phyloP scores from a whole-genome alignment of 441 rosid genomes.

The Daphne laureola region DNA sequence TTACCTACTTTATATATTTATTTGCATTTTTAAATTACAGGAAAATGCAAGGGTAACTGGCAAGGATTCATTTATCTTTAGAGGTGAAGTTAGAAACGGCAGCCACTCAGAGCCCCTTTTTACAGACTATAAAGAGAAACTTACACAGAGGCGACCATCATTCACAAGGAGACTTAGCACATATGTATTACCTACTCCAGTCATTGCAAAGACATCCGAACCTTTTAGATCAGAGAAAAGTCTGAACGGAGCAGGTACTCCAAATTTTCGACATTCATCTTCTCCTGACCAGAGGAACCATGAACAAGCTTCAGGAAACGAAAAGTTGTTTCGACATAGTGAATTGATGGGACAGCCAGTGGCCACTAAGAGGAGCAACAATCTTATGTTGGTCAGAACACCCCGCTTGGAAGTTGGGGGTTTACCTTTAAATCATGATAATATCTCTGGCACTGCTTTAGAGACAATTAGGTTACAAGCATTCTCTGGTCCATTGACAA shows the following conservation, averaged over 20 bases:
- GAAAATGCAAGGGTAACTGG: constrained; percentile 30
- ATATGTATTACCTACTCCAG: constrained; percentile 63
- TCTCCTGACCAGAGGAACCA: constrained; percentile 32
- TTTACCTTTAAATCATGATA: constrained; percentile 31
- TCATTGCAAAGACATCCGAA: constrained; percentile 39
- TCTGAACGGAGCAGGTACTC: constrained; percentile 20
- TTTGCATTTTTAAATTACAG: constrained; percentile 27
- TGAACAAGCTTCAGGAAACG: constrained; percentile 28
- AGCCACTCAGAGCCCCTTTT: constrained; percentile 62
- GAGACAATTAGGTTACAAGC: constrained; percentile 45
- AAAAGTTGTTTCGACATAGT: constrained; percentile 32
- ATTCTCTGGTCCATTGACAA: constrained; percentile 52
- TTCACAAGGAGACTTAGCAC: constrained; percentile 46
- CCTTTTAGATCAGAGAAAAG: constrained; percentile 29
- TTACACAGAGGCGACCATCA: constrained; percentile 33
- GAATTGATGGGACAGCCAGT: constrained; percentile 25
- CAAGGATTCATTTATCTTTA: constrained; percentile 33
- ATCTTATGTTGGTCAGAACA: constrained; percentile 22
- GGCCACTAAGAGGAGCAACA: constrained; percentile 56
- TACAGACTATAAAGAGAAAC: constrained; percentile 31
- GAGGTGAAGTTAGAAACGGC: constrained; percentile 31
- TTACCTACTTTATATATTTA: not conserved
- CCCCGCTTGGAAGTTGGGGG: constrained; percentile 51
- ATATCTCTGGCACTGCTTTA: constrained; percentile 14
- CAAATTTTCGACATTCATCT: constrained; percentile 43